Conservation (phyloP, 139 green algal species). For the Chlamydomonas incerta region DNA sequence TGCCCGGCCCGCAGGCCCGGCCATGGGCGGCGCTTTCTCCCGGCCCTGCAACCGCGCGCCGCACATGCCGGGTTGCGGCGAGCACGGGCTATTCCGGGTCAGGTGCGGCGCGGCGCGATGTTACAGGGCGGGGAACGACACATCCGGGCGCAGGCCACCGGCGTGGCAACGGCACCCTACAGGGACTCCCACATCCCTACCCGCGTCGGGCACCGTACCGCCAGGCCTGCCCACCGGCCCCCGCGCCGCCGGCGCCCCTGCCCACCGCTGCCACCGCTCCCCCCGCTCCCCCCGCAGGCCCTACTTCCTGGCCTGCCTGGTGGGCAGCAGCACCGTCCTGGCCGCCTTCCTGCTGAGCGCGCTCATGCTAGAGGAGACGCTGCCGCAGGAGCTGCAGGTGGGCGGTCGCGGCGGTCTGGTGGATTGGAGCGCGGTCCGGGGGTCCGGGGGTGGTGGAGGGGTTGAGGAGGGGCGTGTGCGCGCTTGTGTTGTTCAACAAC, state of each 20-base stretch:
- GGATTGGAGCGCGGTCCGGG: no score
- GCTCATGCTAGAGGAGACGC: conserved; percentile 70
- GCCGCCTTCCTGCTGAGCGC: conserved; percentile 1
- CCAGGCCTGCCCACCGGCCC: no score
- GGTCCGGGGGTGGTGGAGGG: neutral
- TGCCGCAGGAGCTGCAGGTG: conserved; percentile 37
- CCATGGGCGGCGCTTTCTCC: conserved; percentile 49
- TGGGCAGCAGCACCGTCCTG: conserved; percentile 50
- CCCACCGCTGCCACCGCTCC: neutral
- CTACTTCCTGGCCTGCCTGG: conserved; percentile 74
- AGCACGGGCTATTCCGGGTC: neutral
- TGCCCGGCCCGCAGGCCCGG: conserved; percentile 45
- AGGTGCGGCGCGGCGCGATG: neutral
- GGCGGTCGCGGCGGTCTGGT: conserved; percentile 8
- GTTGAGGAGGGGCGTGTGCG: neutral
- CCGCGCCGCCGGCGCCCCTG: no score
- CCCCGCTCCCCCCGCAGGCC: conserved; percentile 51
- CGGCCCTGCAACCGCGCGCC: conserved; percentile 41
- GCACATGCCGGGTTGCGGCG: conserved; percentile 31
- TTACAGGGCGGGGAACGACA: no score
- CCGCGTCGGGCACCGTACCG: no score
- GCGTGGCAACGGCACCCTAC: no score
- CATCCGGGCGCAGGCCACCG: no score
- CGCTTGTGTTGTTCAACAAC: no score
- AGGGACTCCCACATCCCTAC: no score